Evolutionary conservation across 2,329 filamentous ascomycete species (phyloP), one percentile per base, ranked within the genome.

Genomic region (Fusarium chuoi): DNA sequence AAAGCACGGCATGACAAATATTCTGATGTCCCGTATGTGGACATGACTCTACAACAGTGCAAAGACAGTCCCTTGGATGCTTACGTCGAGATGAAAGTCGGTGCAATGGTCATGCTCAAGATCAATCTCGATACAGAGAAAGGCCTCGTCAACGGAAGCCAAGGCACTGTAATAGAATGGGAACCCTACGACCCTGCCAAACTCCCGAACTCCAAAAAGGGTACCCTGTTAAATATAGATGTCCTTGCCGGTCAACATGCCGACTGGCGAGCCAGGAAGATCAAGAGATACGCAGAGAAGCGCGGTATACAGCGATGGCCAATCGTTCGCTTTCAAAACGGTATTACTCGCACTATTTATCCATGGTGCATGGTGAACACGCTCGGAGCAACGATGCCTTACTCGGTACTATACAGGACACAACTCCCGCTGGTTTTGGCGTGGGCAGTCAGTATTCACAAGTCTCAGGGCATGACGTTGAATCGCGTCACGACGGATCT

Each of bases 371-470:
- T 82, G 15, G 79, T 88, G 35, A 84, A 82, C 24, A 81, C 87
- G 59, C 70, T 88, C 1, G 88, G 87, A 5, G 80, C 85, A 45
- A 77, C 81, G 5, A 26, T 77, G 56, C 87, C 87, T 0, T 87
- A 86, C 70, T 86, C 83, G 41, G 73, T 87, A 3, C 77, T 91
- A 0, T 82, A 83, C 83, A 30, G 90, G n/a, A 90, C 89, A 1
- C 90, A 92, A 75, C 85, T 92, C 11, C 91, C 90, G 0, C 82
- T 92, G 0, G 80, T 85, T 3, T 83, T 89, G 0, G 90, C 87
- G 0, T 92, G 90, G 88, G 90, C 90, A 0, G 86, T 91, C 75
- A 92, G 87, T 0, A 87, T 91, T 5, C 90, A 92, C 78, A 91
- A 90, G 78, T 85, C 85, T 8, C 89, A 92, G 80, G 89, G 90